Conservation (phyloP, 2,329 filamentous ascomycete species). For the Rachicladosporium sp. region DNA sequence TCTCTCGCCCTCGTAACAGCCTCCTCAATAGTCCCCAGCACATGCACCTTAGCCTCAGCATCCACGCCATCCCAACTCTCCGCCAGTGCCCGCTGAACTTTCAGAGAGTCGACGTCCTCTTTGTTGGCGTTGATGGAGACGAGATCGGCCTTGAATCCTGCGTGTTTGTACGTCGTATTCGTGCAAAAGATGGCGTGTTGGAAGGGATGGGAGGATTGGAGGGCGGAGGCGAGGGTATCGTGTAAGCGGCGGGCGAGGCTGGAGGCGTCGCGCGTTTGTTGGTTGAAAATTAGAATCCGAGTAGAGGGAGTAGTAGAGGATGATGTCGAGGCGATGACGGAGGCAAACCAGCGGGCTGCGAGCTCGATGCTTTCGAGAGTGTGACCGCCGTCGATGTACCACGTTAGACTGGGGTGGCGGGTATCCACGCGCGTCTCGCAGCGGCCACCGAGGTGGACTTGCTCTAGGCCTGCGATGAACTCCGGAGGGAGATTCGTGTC, state of each 20-base stretch:
- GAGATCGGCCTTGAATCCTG: slow-evolving; percentile 51
- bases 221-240: slow-evolving; percentile 36
- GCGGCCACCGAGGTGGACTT: slow-evolving; percentile 59
- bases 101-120: slow-evolving; percentile 44
- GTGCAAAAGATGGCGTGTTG: slow-evolving; percentile 68
- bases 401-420: slow-evolving; percentile 42
- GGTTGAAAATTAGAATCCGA: slow-evolving; percentile 75
- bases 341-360: slow-evolving; percentile 64
- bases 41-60: slow-evolving; percentile 40
- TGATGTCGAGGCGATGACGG: slow-evolving; percentile 13
- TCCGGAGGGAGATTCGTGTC: slow-evolving; percentile 41
- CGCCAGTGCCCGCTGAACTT: slow-evolving; percentile 57
- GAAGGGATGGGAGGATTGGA: slow-evolving; percentile 41
- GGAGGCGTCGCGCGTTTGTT: slow-evolving; percentile 69
- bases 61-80: slow-evolving; percentile 47
- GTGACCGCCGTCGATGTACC: slow-evolving; percentile 82
- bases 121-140: slow-evolving; percentile 50
- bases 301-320: slow-evolving; percentile 19
- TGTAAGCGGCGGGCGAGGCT: slow-evolving; percentile 54
- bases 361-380: slow-evolving; percentile 71
- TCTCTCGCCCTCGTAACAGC: slow-evolving; percentile 48
- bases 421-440: slow-evolving; percentile 56
- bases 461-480: slow-evolving; percentile 53
- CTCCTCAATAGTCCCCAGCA: slow-evolving; percentile 55
- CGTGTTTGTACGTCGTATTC: slow-evolving; percentile 54